Evolutionary conservation across 352 stramenopile species (phyloP), one percentile per base, ranked within the genome.

Genomic region (Phytophthora nicotianae): DNA sequence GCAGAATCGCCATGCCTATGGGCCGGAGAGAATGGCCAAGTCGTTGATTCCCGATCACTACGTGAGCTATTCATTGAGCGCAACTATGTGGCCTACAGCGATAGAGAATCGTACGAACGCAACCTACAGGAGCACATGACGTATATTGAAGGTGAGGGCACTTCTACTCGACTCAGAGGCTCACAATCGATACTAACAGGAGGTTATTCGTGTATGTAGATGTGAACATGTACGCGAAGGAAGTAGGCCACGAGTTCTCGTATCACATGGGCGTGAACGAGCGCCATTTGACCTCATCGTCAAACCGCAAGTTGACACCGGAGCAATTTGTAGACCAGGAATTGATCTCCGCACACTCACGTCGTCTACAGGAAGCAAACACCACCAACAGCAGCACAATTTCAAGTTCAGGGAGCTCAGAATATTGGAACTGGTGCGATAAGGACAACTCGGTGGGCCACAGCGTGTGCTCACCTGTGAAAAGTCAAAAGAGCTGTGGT

Each of bases 401-500:
- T 37, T 67, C 63, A 8, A 72, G 59, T 32, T 63, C 69, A 38
- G 57, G 41, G 10, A 68, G 47, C 41, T 66, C 48, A 0, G 43
- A 60, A 17, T 69, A 76, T n/a, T 77, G 89, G 58, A 90, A 94
- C 57, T 94, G 85, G 85, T 94, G 85, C 65, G 80, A 72, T 19
- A 72, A 58, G 4, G 56, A 77, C 48, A 94, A 94, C 58, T 72
- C 85, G 1, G 51, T 85, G 47, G 70, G 61, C 2, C 72, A 75
- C 50, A 88, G 55, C 24, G 81, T 94, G 48, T 94, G 85, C 50
- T 81, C 83, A 21, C 67, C 72, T 8, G 79, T 92, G 8, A 94
- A 94, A 61, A 92, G 85, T 41, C 85, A 94, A 72, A 75, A 89
- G 42, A 88, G 82, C 42, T 94, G 85, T 49, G 85, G 85, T 32